These are phyloP conservation scores for Hypsizygus ulmarius DNA, from an alignment of 1,284 basidiomycete species.

Conservation along the genomic window DNA sequence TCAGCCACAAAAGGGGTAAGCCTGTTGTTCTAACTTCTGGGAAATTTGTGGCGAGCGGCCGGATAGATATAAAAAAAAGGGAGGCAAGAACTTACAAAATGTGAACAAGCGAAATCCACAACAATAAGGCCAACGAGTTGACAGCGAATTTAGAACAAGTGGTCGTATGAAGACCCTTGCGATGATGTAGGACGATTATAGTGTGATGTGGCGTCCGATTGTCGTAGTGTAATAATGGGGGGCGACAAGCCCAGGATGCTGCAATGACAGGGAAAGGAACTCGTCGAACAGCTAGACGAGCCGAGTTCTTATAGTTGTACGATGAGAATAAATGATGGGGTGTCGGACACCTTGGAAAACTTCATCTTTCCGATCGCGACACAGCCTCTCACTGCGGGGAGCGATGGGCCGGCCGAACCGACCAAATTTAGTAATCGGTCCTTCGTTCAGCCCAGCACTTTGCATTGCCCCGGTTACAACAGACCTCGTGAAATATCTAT, in stretches of 20 bases:
- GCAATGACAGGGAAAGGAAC: constrained; percentile 7
- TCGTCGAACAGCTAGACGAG: neutral
- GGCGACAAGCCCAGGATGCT: neutral
- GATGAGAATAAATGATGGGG: constrained; percentile 1
- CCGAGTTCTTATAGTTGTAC: constrained; percentile 5
- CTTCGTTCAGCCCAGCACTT: neutral
- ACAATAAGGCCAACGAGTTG: neutral
- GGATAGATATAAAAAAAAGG: neutral
- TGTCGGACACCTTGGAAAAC: neutral
- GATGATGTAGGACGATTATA: constrained; percentile 4
- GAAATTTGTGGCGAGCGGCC: neutral
- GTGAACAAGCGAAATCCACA: constrained; percentile 1
- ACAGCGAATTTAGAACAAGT: constrained; percentile 4
- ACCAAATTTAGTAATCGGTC: neutral
- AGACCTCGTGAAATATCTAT: no score
- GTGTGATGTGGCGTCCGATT: neutral
- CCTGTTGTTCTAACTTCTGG: constrained; percentile 3
- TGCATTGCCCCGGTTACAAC: neutral
- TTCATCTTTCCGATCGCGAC: neutral
- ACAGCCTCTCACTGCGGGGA: neutral
- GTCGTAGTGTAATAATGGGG: constrained; percentile 3
- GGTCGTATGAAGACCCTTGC: constrained; percentile 4
- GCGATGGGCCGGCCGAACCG: neutral
- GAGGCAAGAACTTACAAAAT: constrained; percentile 5
- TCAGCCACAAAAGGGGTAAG: neutral